Evolutionary conservation across 306 rosid species (phyloP).

Genomic region (Canavalia ensiformis): DNA sequence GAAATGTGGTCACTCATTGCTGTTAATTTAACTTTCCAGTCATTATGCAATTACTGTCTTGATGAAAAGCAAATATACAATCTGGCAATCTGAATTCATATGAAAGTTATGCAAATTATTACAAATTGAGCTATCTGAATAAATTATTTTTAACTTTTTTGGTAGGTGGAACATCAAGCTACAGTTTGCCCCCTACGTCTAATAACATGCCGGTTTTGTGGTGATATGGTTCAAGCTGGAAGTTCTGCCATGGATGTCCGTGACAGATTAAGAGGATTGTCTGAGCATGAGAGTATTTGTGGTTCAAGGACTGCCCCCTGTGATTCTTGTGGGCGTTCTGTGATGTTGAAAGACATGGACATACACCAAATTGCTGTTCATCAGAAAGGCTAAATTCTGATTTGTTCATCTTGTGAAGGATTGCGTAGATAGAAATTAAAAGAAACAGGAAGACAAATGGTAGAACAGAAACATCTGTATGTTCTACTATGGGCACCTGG

Average conservation of each 20-base stretch:
- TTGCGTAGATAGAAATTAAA: conserved; percentile 3
- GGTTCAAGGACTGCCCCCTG: conserved; percentile 97
- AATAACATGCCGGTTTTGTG: conserved; percentile 84
- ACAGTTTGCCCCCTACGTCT: conserved; percentile 82
- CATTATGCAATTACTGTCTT: conserved; percentile 9
- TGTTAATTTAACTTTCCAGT: conserved; percentile 15
- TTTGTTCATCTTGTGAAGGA: conserved; percentile 19
- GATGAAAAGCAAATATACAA: not conserved
- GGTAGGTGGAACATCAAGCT: conserved; percentile 87
- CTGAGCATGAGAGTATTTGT: conserved; percentile 94
- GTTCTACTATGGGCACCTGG: not conserved
- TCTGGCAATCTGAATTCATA: conserved; percentile 18
- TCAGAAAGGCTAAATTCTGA: conserved; percentile 69
- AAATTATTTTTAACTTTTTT: conserved; percentile 28
- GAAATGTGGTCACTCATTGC: conserved; percentile 14
- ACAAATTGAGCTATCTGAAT: not conserved
- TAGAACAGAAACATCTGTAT: conserved; percentile 33
- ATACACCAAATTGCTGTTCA: conserved; percentile 94
- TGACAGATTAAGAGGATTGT: conserved; percentile 84
- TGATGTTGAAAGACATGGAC: conserved; percentile 99
- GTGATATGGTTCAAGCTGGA: conserved; percentile 99
- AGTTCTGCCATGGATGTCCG: conserved; percentile 76
- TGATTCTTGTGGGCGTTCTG: conserved; percentile 96
- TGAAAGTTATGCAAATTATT: conserved; percentile 17
- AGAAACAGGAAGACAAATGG: conserved; percentile 19